Evolutionary conservation across 2,329 filamentous ascomycete genomes (phyloP).

Genomic region (Domatiomyces catenatus): DNA sequence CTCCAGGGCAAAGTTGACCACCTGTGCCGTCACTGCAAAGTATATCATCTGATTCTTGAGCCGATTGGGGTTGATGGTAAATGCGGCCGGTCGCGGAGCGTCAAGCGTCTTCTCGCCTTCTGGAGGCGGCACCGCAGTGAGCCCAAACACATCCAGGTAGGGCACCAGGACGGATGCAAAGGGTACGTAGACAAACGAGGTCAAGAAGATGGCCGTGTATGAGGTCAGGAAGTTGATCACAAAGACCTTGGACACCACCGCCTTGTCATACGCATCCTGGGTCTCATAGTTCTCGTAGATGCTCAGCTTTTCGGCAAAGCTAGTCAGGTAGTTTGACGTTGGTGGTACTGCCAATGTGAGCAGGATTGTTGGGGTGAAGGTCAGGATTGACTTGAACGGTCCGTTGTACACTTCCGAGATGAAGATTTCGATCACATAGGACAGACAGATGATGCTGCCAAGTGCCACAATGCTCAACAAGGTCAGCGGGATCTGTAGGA

Average conservation of each 20-base stretch:
- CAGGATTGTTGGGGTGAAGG: constrained; percentile 76
- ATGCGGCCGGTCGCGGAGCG: constrained; percentile 41
- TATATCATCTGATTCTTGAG: constrained; percentile 88
- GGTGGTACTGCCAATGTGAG: constrained; percentile 70
- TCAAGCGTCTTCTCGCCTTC: constrained; percentile 57
- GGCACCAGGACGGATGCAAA: constrained; percentile 75
- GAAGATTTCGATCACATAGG: constrained; percentile 89
- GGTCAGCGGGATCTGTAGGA: constrained; percentile 74
- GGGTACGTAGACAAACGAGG: constrained; percentile 85
- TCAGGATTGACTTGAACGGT: constrained; percentile 69
- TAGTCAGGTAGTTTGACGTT: constrained; percentile 59
- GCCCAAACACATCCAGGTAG: constrained; percentile 66
- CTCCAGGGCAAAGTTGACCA: constrained; percentile 76
- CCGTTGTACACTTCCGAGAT: constrained; percentile 87
- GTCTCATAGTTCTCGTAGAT: constrained; percentile 88
- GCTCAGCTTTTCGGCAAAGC: constrained; percentile 60
- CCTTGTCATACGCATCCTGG: constrained; percentile 63
- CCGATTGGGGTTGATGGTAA: constrained; percentile 67
- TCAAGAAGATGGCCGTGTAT: constrained; percentile 81
- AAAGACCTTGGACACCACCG: constrained; percentile 84
- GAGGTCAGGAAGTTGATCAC: constrained; percentile 94
- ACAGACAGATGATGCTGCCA: constrained; percentile 67
- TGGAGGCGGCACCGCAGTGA: constrained; percentile 58
- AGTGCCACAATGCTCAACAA: constrained; percentile 55
- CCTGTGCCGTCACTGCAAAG: constrained; percentile 84